Base-by-base conservation (phyloP, 2,329 filamentous ascomycete species). In the Penicillium sp. region DNA sequence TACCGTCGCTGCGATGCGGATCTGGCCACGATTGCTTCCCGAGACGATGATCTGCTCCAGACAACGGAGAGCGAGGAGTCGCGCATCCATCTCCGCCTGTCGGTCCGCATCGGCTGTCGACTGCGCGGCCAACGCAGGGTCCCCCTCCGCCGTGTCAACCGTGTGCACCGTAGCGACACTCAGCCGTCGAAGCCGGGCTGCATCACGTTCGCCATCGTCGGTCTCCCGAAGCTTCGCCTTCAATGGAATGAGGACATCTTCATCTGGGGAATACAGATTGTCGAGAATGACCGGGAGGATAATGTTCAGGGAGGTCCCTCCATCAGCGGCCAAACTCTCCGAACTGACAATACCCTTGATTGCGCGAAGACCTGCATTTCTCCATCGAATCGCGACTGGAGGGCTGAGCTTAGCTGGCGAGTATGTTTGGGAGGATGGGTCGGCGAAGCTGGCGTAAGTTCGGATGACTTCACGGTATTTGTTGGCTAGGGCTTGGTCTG, bases 101-200 rank as follows among this genome's bases (percentile, higher is more conserved):
- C 89, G 92, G 77, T 98, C 95, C 28, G 92, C 92, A 72, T 97
- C 94, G 26, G 89, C 89, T 0, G 91, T 90, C 0, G 92, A 92
- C 57, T 89, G 91, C 1, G 90, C 85, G 26, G 91, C 90, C 11
- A 83, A 76, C 11, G 84, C 80, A 54, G 86, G 84, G 46, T 90
- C 84, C 63, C 90, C 90, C 6, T 87, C 84, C 45, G 88, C 86
- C 0, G 87, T 88, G 51, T 91, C 89, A 53, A 83, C 83, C 1
- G 90, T 93, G 59, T 86, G 84, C 8, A 92, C 89, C 0, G 93
- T 96, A 22, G 90, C 89, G 49, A 90, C 84, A 77, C 94, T 97
- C 69, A 88, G 88, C 62, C 93, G 86, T 65, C 91, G 86, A 65
- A 85, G 86, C 57, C 85, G 71, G 38, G 85, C 77, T 62, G 84